Conservation (phyloP, 352 stramenopile species). For the Pythium folliculosum region DNA sequence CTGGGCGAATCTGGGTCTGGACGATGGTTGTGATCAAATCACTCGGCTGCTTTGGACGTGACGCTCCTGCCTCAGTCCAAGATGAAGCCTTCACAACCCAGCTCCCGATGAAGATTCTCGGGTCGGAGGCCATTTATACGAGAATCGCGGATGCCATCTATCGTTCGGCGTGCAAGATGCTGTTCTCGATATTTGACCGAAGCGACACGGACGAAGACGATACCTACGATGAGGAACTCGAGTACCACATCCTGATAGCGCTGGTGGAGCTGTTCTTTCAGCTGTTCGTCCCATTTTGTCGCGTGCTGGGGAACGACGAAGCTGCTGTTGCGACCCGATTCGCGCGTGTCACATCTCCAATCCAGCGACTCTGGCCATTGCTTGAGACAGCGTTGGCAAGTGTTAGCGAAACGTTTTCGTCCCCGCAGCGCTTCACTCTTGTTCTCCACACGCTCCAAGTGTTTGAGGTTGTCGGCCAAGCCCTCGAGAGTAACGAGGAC, state of each 20-base stretch:
- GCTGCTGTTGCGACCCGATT: constrained; percentile 28
- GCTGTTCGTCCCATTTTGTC: constrained; percentile 51
- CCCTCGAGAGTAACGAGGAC: constrained; percentile 40
- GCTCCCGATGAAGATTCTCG: constrained; percentile 4
- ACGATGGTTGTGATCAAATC: constrained; percentile 60
- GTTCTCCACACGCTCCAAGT: constrained; percentile 67
- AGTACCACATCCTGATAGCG: constrained; percentile 63
- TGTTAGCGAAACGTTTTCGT: constrained; percentile 49
- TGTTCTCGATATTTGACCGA: constrained; percentile 71
- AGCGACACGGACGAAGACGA: constrained; percentile 72
- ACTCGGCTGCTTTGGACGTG: constrained; percentile 34
- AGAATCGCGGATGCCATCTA: constrained; percentile 24
- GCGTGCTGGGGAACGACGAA: background rate
- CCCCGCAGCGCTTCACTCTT: constrained; percentile 66
- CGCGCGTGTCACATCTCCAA: constrained; percentile 32
- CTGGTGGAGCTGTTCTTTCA: constrained; percentile 63
- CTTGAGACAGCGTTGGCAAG: constrained; percentile 41
- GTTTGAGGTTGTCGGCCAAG: constrained; percentile 53
- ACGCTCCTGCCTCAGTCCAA: constrained; percentile 18
- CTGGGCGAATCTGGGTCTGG: constrained; percentile 60
- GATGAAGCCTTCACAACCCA: constrained; percentile 25
- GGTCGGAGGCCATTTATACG: background rate
- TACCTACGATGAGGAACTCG: constrained; percentile 72
- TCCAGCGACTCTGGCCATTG: constrained; percentile 58
- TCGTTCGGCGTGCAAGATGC: constrained; percentile 42